Base-by-base conservation (phyloP, 2,329 filamentous ascomycete genomes). In the Ceratocystis lukuohia region DNA sequence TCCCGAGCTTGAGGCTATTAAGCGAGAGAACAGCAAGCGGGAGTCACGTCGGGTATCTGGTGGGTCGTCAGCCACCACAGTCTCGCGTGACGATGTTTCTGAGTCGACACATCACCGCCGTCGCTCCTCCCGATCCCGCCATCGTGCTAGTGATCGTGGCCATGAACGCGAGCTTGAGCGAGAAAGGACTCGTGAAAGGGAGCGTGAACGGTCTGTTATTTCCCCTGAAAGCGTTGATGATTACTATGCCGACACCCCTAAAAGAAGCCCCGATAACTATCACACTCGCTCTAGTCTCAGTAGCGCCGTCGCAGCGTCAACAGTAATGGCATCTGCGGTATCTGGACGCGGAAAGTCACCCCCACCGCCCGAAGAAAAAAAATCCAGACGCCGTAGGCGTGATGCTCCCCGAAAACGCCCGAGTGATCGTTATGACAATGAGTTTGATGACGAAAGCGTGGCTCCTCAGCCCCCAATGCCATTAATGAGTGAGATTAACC, bases 1-100 rank as follows among this genome's bases (percentile, higher is more conserved):
- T 2, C 94, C 94, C 0, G 93, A 99, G 75, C 80, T 99, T 57
- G 93, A 91, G 71, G 90, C 91, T 8, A 79, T 99, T 65, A 96
- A 96, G 75, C 86, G 92, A 71, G 91, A 96, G 72, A 89, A 93
- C 74, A 92, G 89, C 74, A 87, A 88, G 70, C 85, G 87, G 69
- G 82, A 88, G 70, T 85, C 71, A 12, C 84, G 84, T 10, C 84
- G 84, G 66, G 87, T 86, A 67, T 92, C 89, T 41, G 72, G 81
- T 59, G 80, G 76, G 59, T 85, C 82, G 1, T 84, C 81, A 41
- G 80, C 77, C 30, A 83, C 82, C 25, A 82, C 81, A 0, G 72
- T 75, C 5, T 84, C 83, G 5, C 76, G 77, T 68, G 82, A 84
- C 59, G 82, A 84, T 4, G 72, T 77, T 48, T 83, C 87, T 37